Conservation (phyloP, 2,329 filamentous ascomycete genomes). For the Orbilia javanica region DNA sequence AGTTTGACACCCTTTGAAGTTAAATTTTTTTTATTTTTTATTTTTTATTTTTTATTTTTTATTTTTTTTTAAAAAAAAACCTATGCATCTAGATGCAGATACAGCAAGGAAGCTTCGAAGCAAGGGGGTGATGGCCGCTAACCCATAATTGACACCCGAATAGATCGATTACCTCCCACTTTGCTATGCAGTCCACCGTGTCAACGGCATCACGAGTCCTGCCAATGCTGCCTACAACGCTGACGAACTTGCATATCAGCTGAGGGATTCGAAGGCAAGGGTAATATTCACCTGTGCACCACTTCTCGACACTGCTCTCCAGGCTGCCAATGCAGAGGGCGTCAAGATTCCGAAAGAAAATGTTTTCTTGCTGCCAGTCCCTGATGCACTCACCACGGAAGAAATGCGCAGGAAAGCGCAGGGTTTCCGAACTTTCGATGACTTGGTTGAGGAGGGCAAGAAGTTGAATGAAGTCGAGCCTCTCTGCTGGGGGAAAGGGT, state of each 20-base stretch:
- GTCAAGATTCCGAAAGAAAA: constrained; percentile 72
- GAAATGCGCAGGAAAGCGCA: constrained; percentile 60
- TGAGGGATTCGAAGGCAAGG: constrained; percentile 77
- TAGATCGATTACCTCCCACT: constrained; percentile 35
- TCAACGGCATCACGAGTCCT: constrained; percentile 80
- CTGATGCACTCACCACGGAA: constrained; percentile 67
- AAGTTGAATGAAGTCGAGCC: constrained; percentile 70
- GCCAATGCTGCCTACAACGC: constrained; percentile 81
- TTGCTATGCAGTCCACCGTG: constrained; percentile 73
- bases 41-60: too few relatives aligned
- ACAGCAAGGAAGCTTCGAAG: neutral
- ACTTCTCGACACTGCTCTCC: constrained; percentile 74
- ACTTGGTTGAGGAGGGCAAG: constrained; percentile 74
- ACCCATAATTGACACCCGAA: neutral
- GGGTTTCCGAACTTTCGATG: constrained; percentile 75
- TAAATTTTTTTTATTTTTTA: too few relatives aligned
- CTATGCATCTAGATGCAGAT: neutral
- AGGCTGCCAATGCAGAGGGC: constrained; percentile 74
- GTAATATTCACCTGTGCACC: constrained; percentile 79
- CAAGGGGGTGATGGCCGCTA: neutral
- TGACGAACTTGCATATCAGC: constrained; percentile 77
- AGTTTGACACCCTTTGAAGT: too few relatives aligned
- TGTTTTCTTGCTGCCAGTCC: constrained; percentile 77
- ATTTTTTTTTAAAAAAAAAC: too few relatives aligned
- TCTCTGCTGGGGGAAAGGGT: constrained; percentile 74